Evolutionary conservation across 164 flowering plant genomes (phyloP).

Genomic region (Stephania cephalantha): DNA sequence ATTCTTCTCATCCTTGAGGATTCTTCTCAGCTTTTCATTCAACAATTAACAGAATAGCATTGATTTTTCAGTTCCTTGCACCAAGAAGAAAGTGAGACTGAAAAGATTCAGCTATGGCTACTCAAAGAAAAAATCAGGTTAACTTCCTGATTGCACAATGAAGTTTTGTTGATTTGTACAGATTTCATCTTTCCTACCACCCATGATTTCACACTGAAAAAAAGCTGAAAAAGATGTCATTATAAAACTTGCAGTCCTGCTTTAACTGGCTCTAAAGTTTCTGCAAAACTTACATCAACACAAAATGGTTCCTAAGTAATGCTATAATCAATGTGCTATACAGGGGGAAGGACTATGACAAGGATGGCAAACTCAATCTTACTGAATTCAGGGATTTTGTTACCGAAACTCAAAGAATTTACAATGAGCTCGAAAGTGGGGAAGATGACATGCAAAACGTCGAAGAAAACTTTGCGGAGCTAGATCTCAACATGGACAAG

Average conservation of each 20-base stretch:
- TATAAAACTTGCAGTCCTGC: no score
- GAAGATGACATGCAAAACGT: slow-evolving; percentile 22
- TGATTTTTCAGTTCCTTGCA: slow-evolving; percentile 44
- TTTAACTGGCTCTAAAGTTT: no score
- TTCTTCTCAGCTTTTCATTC: background rate
- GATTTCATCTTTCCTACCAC: background rate
- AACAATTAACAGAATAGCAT: background rate
- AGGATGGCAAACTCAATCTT: slow-evolving; percentile 42
- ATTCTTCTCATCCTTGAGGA: no score
- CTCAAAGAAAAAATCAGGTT: slow-evolving; percentile 41
- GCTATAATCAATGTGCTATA: background rate
- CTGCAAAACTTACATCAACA: no score
- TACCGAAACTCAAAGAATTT: slow-evolving; percentile 30
- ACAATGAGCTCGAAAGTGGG: slow-evolving; percentile 28
- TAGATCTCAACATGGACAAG: slow-evolving; percentile 47
- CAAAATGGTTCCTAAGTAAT: no score
- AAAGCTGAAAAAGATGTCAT: background rate
- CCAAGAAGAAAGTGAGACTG: slow-evolving; percentile 58
- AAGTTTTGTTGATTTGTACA: background rate
- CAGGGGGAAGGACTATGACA: slow-evolving; percentile 48
- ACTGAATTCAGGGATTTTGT: slow-evolving; percentile 36
- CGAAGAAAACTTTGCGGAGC: slow-evolving; percentile 38
- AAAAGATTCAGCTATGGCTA: slow-evolving; percentile 41
- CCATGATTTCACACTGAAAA: background rate
- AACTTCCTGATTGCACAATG: background rate